Percentiles rank a stretch among this genome's conserved stretches.
Conservation (phyloP, 2,329 filamentous ascomycete genomes). For the Monosporascus sp. region DNA sequence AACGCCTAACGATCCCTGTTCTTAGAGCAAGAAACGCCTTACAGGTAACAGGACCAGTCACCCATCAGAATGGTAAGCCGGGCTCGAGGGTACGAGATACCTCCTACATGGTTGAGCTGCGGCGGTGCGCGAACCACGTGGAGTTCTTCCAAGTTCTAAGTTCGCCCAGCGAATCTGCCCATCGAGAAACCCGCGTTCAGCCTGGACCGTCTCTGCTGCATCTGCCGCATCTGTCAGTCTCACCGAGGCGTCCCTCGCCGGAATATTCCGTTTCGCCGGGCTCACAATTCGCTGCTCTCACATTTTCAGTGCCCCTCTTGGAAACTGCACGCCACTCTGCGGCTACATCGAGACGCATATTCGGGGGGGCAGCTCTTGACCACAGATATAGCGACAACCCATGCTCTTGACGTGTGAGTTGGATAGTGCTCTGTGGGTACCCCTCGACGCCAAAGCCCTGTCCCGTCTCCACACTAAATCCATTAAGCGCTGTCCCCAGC, state of each 20-base stretch:
- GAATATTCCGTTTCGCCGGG: background rate
- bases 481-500: slow-evolving; percentile 22
- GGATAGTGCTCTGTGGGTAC: background rate
- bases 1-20: slow-evolving; percentile 5
- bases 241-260: background rate
- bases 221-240: background rate
- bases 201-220: background rate
- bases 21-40: slow-evolving; percentile 6
- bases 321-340: background rate
- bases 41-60: slow-evolving; percentile 1
- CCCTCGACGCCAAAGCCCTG: slow-evolving; percentile 12
- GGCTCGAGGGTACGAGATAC: background rate
- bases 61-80: background rate
- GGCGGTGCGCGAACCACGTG: background rate
- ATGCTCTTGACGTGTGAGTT: too few relatives aligned
- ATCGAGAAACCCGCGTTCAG: background rate
- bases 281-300: background rate
- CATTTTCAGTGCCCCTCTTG: background rate
- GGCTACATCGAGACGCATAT: background rate
- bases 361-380: too few relatives aligned
- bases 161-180: background rate
- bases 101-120: background rate
- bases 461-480: slow-evolving; percentile 18
- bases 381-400: too few relatives aligned
- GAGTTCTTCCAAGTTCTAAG: too few relatives aligned